Conservation (phyloP, 1,284 basidiomycete genomes). For the Leccinum pallidistipes region DNA sequence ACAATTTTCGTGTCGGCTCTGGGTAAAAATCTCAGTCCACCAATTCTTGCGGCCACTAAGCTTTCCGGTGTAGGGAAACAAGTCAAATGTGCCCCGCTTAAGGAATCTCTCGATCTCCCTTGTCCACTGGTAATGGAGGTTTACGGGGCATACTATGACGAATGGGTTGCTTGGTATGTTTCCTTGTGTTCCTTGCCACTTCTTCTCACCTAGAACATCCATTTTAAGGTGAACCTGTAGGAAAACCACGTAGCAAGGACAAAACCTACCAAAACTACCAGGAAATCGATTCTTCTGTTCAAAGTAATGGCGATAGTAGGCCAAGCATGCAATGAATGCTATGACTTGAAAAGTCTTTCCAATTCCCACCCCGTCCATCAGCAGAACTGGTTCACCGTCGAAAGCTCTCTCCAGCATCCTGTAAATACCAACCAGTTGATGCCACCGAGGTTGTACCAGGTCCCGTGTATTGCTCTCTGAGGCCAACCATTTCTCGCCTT, state of each 20-base stretch:
- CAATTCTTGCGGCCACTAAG: no score
- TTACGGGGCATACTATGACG: background rate
- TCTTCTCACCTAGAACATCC: background rate
- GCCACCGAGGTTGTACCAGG: background rate
- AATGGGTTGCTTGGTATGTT: background rate
- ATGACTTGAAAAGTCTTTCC: background rate
- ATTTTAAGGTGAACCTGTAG: background rate
- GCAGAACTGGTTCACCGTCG: background rate
- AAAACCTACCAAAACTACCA: background rate
- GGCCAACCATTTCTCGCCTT: background rate
- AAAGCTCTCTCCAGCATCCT: background rate
- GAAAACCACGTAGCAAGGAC: background rate
- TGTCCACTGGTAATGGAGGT: background rate
- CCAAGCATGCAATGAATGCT: background rate
- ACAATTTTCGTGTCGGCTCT: no score
- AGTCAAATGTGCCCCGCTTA: background rate
- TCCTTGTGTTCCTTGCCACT: background rate
- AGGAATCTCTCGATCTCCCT: background rate
- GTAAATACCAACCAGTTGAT: background rate
- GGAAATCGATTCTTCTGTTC: background rate
- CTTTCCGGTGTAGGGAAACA: no score
- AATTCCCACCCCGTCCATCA: background rate
- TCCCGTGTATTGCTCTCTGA: background rate
- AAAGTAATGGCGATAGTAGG: background rate
- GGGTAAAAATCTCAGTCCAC: no score